Percentiles rank a stretch among this genome's conserved stretches.
These are phyloP conservation scores for Malassezia equina DNA, from an alignment of 1,284 basidiomycete genomes.

Conservation along the genomic window DNA sequence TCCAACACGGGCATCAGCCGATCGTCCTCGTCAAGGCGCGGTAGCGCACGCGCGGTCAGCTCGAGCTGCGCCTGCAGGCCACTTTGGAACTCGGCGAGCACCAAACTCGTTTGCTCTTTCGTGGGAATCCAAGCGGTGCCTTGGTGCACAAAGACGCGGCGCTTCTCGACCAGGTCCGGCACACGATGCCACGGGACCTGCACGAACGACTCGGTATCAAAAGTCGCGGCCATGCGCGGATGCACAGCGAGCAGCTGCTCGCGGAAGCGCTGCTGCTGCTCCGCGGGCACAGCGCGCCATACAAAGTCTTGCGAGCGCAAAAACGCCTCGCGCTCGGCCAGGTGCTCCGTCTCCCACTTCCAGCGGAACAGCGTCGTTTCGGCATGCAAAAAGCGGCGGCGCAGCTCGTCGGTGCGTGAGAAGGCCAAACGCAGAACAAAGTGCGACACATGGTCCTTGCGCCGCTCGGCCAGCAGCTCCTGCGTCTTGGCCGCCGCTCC, in stretches of 20 bases:
- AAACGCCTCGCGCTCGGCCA: conserved; percentile 61
- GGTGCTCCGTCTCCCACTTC: conserved; percentile 66
- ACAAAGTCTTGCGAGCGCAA: conserved; percentile 66
- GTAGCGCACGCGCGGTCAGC: conserved; percentile 79
- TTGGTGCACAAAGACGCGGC: conserved; percentile 67
- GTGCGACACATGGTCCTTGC: conserved; percentile 81
- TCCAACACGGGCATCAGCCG: conserved; percentile 80
- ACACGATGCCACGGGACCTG: conserved; percentile 82
- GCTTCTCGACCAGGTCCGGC: conserved; percentile 75
- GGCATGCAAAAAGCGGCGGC: conserved; percentile 77
- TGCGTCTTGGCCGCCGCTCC: conserved; percentile 48
- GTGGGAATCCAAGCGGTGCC: conserved; percentile 86
- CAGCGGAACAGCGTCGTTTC: conserved; percentile 76
- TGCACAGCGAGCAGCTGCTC: conserved; percentile 52
- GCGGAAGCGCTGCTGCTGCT: conserved; percentile 56
- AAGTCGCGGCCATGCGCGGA: conserved; percentile 39
- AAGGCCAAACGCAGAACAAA: conserved; percentile 91
- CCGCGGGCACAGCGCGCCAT: conserved; percentile 60
- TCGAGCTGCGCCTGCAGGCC: conserved; percentile 70
- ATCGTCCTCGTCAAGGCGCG: conserved; percentile 89
- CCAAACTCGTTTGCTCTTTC: conserved; percentile 71
- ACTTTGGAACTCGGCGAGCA: conserved; percentile 75
- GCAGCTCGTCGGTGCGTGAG: conserved; percentile 84
- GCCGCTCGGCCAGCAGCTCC: conserved; percentile 59
- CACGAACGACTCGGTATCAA: conserved; percentile 57